Base-by-base conservation (phyloP, 306 rosid genomes). In the Albizia julibrissin region DNA sequence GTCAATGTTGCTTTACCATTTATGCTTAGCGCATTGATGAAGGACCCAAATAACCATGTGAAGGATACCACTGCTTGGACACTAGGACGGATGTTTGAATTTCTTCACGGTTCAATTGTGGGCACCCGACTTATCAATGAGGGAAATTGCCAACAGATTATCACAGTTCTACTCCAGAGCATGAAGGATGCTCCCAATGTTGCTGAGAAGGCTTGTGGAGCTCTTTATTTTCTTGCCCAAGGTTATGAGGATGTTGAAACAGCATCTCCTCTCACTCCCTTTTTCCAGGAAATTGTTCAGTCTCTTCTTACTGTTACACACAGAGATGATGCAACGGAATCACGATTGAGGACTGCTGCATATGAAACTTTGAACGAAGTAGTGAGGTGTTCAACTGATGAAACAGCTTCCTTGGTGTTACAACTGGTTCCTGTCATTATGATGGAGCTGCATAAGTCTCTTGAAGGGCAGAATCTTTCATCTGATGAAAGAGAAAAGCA, bases 41-140 rank as follows among this genome's bases (percentile, higher is more conserved):
- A 89, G 78, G 98, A 94, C 61, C 93, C 91, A 46, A 92, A 86
- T 85, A 92, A 91, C 88, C 98, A 94, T 72, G 98, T 94, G 81
- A 94, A 94, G 88, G 98, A 94, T 86, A 94, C 98, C 68, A 92
- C 97, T 69, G 98, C 98, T 21, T 94, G 98, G 98, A 94, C 98
- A 49, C 84, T 94, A 74, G 98, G 97, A 31, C 89, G 98, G 64
- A 94, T 94, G 91, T 94, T 94, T 70, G 98, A 94, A 87, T 94
- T 94, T 78, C 92, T 94, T 74, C 97, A 94, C 72, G 90, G 95
- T 82, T 91, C 98, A 39, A 83, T 82, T 74, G 42, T 88, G 76
- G 98, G 92, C 70, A 76, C 94, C 49, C 92, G 94, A 15, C 89
- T 94, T 78, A 92, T 94, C 73, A 92, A 91, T 65, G 94, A 91